Percentiles rank a stretch among this genome's conserved stretches.
Conservation (phyloP, 2,329 filamentous ascomycete genomes). For the Penicillium verrucosum region DNA sequence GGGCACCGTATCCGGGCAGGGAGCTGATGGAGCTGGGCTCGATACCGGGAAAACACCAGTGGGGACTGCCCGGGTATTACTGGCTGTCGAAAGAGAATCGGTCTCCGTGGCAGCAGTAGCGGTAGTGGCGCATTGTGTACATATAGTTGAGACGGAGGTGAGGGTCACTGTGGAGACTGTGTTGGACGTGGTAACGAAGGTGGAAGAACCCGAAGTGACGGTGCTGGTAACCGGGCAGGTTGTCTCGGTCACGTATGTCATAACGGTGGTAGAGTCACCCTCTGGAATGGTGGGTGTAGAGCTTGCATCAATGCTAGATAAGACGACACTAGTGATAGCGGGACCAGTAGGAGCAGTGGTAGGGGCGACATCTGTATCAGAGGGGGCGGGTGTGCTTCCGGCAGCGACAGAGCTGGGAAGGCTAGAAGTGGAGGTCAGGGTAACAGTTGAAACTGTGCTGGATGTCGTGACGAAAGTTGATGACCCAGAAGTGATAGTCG, state of each 20-base stretch:
- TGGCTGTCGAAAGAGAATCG: not conserved
- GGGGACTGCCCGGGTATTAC: slow-evolving; percentile 2
- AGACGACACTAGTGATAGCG: not conserved
- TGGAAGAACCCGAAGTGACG: slow-evolving; percentile 15
- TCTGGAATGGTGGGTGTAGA: slow-evolving; percentile 12
- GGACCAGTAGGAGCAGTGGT: slow-evolving; percentile 33
- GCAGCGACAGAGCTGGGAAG: slow-evolving; percentile 5
- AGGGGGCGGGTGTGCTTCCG: slow-evolving; percentile 13
- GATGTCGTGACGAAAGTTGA: slow-evolving; percentile 52
- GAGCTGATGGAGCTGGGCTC: slow-evolving; percentile 29
- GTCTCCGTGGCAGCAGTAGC: slow-evolving; percentile 18
- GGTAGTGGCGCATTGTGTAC: slow-evolving; percentile 20
- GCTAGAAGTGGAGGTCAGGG: slow-evolving; percentile 7
- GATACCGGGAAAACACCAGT: slow-evolving; percentile 21
- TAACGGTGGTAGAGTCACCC: slow-evolving; percentile 12
- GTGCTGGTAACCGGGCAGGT: slow-evolving; percentile 18
- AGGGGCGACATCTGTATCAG: slow-evolving; percentile 26
- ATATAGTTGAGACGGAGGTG: slow-evolving; percentile 23
- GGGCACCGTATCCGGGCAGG: slow-evolving; percentile 70
- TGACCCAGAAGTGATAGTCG: slow-evolving; percentile 42
- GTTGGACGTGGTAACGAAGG: slow-evolving; percentile 15
- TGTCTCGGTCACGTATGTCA: slow-evolving; percentile 16
- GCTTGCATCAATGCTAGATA: slow-evolving; percentile 7
- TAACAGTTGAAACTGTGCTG: slow-evolving; percentile 55
- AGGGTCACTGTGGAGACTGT: slow-evolving; percentile 18